phyloP scores from a whole-genome alignment of 164 flowering plant species.

The Dillenia suffruticosa region DNA sequence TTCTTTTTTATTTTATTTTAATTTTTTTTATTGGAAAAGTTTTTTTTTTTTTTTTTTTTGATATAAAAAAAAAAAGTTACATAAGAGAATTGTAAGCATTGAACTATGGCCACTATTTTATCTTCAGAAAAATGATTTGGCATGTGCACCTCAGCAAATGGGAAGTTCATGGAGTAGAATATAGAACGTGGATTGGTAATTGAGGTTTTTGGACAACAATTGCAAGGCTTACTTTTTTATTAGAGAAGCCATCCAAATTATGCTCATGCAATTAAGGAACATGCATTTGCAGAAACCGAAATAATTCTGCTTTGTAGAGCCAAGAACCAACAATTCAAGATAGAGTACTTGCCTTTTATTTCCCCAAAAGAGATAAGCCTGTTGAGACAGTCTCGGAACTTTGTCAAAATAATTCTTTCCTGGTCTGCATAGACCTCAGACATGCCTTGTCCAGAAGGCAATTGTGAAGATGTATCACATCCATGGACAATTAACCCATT shows the following conservation, averaged over 20 bases:
- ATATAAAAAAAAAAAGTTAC: not conserved
- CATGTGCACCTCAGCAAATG: no score
- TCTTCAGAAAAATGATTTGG: no score
- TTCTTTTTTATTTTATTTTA: not conserved
- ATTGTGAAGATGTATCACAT: conserved; percentile 28
- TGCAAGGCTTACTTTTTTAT: not conserved
- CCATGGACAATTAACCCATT: conserved; percentile 30
- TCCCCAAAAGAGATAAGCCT: conserved; percentile 69
- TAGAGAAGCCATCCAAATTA: not conserved
- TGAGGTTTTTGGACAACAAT: no score
- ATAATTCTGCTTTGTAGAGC: not conserved
- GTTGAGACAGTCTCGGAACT: conserved; percentile 70
- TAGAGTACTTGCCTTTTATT: conserved; percentile 56
- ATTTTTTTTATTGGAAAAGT: not conserved
- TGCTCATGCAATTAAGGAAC: no score
- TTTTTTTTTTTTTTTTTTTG: no score
- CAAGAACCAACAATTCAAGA: conserved; percentile 7
- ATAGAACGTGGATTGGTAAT: no score
- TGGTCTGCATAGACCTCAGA: conserved; percentile 73
- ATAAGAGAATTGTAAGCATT: not conserved
- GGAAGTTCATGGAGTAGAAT: no score
- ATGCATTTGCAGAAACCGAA: no score
- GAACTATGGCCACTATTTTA: no score
- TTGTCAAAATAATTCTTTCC: conserved; percentile 67
- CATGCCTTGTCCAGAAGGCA: conserved; percentile 44